Percentiles rank a stretch among this genome's conserved stretches.
Conservation (phyloP, 768 basidiomycete species). For the Pleurotus tuber-regium region DNA sequence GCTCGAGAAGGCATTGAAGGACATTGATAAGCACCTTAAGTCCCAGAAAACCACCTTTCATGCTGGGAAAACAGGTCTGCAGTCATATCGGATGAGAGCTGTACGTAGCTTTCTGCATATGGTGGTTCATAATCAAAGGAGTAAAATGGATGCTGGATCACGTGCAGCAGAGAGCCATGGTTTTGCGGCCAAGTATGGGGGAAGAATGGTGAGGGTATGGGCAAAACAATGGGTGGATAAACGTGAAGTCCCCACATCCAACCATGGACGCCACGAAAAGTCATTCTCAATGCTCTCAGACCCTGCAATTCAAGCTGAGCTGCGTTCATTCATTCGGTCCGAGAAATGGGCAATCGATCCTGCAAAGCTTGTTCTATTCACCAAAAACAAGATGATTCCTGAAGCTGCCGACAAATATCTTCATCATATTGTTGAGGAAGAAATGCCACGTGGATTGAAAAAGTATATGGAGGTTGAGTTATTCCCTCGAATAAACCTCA, state of each 20-base stretch:
- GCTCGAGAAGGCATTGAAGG: constrained; percentile 15
- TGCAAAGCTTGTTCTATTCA: constrained; percentile 26
- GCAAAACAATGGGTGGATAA: constrained; percentile 20
- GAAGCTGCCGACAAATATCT: constrained; percentile 27
- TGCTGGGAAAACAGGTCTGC: constrained; percentile 25
- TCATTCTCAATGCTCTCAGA: constrained; percentile 25
- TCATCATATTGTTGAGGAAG: constrained; percentile 21
- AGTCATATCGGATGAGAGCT: constrained; percentile 22
- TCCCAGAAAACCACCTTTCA: constrained; percentile 23
- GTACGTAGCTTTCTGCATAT: constrained; percentile 27
- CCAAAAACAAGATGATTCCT: constrained; percentile 21
- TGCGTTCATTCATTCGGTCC: constrained; percentile 25
- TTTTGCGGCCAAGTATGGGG: constrained; percentile 29
- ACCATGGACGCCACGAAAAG: constrained; percentile 24
- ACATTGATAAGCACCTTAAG: constrained; percentile 22
- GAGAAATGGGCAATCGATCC: constrained; percentile 37
- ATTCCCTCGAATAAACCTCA: constrained; percentile 27
- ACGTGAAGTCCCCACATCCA: constrained; percentile 24
- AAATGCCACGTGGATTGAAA: constrained; percentile 33
- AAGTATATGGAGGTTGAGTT: constrained; percentile 31
- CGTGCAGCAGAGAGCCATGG: constrained; percentile 27
- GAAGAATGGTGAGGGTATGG: constrained; percentile 23
- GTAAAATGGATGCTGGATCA: constrained; percentile 22
- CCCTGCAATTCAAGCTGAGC: constrained; percentile 24
- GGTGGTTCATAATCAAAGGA: constrained; percentile 24